Evolutionary conservation across 257 asterid genomes (phyloP), one percentile per base, ranked within the genome.

Genomic region (Lithospermum erythrorhizon): DNA sequence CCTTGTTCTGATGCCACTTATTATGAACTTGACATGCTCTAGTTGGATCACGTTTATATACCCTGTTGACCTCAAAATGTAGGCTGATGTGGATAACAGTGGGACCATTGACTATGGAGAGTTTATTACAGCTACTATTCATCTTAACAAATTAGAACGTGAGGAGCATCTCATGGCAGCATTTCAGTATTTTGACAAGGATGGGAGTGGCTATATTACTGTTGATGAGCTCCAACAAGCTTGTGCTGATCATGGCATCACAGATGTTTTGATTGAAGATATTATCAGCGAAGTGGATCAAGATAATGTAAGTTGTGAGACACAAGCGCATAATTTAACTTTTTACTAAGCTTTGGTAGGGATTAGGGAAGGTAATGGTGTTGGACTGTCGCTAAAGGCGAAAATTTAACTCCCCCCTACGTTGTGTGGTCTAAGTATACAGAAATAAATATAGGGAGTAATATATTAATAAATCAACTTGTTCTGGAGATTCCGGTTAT

Each of bases 171-270:
- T 85, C 54, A 61, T 80, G 83, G 86, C 85, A 17, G 94, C 94
- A 60, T 85, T 85, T 68, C 90, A 72, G 45, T 85, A 85, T 70
- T 87, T 87, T 69, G 94, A 85, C 73, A 85, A 85, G 79, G 94
- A 85, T 73, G 87, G 79, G 68, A 85, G 94, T 77, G 90, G 94
- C 23, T 85, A 85, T 68, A 88, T 88, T 47, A 88, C 96, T 15
- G 81, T 83, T 41, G 96, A 88, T 56, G 96, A 88, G 75, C 94
- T 88, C 72, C 96, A 88, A 73, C 93, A 83, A 79, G 95, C 95
- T 51, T 87, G 94, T 55, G 65, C 72, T 21, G 95, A 87, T 58
- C 87, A 79, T 74, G 74, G 70, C 35, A 72, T 87, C 82, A 70
- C 87, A 21, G 94, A 85, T 63, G 86, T 81, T 41, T 62, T 61